phyloP scores from a whole-genome alignment of 441 rosid genomes.

The Mallotus repandus region DNA sequence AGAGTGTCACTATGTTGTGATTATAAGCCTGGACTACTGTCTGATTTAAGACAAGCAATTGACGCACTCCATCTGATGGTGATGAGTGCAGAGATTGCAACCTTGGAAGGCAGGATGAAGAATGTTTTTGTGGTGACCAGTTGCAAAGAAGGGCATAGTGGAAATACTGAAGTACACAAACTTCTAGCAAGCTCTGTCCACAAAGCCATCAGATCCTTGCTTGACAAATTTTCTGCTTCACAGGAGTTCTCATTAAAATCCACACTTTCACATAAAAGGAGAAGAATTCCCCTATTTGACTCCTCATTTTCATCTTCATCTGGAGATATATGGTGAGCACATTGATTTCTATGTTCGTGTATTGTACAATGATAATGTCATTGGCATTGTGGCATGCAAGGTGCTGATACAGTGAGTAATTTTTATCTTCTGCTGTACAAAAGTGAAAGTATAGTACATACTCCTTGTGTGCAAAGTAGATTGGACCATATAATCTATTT shows the following conservation, averaged over 20 bases:
- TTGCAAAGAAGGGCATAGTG: conserved; percentile 25
- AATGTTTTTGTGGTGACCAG: conserved; percentile 35
- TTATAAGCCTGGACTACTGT: conserved; percentile 44
- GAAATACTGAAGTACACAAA: conserved; percentile 20
- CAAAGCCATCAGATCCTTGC: conserved; percentile 36
- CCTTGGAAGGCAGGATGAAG: conserved; percentile 46
- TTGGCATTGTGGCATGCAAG: conserved; percentile 11
- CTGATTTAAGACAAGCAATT: conserved; percentile 41
- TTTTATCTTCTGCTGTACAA: conserved; percentile 1
- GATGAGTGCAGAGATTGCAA: conserved; percentile 44
- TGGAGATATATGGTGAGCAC: conserved; percentile 17
- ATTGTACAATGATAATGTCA: not conserved
- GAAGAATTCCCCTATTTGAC: conserved; percentile 31
- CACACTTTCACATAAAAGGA: conserved; percentile 40
- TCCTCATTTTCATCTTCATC: conserved; percentile 22
- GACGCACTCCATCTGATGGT: conserved; percentile 36
- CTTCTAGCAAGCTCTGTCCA: conserved; percentile 34
- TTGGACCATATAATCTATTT: not conserved
- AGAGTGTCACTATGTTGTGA: conserved; percentile 46
- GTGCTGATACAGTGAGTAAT: conserved; percentile 11
- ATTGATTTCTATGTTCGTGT: not conserved
- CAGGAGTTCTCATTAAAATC: conserved; percentile 35
- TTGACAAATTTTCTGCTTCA: conserved; percentile 39
- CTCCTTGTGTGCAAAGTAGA: not conserved
- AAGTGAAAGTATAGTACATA: not conserved